Evolutionary conservation across 768 basidiomycete species (phyloP).

Genomic region (Kwoniella mangroviensis): DNA sequence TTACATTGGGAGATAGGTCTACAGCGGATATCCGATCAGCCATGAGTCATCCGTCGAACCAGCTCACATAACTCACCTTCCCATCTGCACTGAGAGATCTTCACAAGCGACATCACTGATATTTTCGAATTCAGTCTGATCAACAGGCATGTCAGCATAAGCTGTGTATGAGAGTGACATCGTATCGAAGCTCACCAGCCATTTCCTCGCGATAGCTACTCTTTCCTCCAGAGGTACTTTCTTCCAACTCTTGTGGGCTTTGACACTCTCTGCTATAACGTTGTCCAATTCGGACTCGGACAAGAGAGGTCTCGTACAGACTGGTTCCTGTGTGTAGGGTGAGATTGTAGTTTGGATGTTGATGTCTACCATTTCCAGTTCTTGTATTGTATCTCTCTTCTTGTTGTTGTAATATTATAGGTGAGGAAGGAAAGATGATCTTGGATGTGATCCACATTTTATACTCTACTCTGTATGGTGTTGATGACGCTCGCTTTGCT

Average conservation of each 20-base stretch:
- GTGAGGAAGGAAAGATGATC: slow-evolving; percentile 1
- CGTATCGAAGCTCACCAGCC: slow-evolving; percentile 63
- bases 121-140: slow-evolving; percentile 64
- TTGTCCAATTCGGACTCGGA: slow-evolving; percentile 66
- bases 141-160: slow-evolving; percentile 4
- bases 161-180: neutral
- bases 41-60: neutral
- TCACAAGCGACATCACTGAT: slow-evolving; percentile 68
- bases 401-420: neutral
- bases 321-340: slow-evolving; percentile 76
- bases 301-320: slow-evolving; percentile 72
- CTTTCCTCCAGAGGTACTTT: slow-evolving; percentile 67
- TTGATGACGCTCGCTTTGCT: neutral
- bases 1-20: slow-evolving; percentile 79
- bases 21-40: neutral
- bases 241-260: slow-evolving; percentile 77
- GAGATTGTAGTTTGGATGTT: slow-evolving; percentile 77
- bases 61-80: slow-evolving; percentile 66
- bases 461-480: neutral
- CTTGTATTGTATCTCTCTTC: neutral
- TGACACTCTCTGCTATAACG: slow-evolving; percentile 65
- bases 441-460: neutral
- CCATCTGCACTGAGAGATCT: slow-evolving; percentile 89
- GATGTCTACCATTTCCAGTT: slow-evolving; percentile 28
- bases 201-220: slow-evolving; percentile 71